Percentiles rank a stretch among this genome's conserved stretches.
Evolutionary conservation across 257 asterid species (phyloP).

Genomic region (Solanum piurae): DNA sequence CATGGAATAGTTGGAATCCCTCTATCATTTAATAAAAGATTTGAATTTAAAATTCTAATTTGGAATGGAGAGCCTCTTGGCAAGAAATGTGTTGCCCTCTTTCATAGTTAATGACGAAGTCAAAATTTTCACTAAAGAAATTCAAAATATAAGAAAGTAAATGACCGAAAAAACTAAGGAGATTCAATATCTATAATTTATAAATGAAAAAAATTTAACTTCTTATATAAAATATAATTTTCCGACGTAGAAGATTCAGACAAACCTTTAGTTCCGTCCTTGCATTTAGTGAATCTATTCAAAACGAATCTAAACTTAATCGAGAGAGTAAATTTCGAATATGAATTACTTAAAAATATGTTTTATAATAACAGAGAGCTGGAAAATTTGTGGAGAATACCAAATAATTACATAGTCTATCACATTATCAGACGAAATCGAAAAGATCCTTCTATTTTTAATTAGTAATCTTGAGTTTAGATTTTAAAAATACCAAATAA

Average conservation of each 20-base stretch:
- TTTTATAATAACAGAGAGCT: not conserved
- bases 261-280: not conserved
- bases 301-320: not conserved
- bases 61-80: not conserved
- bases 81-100: not conserved
- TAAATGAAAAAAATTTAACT: not conserved
- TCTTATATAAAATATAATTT: not conserved
- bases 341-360: not conserved
- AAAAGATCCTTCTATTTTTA: not conserved
- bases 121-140: no score
- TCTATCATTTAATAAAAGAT: not conserved
- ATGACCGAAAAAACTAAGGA: no score
- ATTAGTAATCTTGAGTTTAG: not conserved
- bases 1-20: not conserved
- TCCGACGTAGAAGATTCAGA: not conserved
- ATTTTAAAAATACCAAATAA: not conserved
- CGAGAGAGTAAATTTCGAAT: not conserved
- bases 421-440: not conserved
- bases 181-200: no score
- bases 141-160: no score
- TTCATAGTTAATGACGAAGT: not conserved
- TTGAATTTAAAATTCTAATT: not conserved
- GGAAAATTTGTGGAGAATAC: not conserved
- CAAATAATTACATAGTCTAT: not conserved
- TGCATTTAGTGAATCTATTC: not conserved